Evolutionary conservation across 495 filamentous ascomycete genomes (phyloP).

Genomic region (Neurospora sp.): DNA sequence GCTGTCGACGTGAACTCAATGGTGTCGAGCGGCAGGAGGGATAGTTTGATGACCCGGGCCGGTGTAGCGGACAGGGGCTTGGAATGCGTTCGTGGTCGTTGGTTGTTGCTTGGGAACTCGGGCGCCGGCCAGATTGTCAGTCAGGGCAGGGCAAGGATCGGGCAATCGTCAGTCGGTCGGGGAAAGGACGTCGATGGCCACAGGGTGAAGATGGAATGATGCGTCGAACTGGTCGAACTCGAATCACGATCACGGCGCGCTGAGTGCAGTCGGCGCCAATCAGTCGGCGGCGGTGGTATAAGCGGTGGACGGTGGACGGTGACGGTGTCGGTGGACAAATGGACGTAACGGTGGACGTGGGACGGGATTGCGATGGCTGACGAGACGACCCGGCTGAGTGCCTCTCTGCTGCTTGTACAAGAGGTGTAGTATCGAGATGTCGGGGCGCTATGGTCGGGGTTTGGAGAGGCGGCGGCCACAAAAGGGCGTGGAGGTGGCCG

Average conservation of each 20-base stretch:
- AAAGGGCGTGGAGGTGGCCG: neutral
- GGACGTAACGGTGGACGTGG: neutral
- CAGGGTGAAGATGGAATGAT: neutral
- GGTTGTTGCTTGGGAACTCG: neutral
- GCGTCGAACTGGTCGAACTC: neutral
- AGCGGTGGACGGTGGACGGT: neutral
- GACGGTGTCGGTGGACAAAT: neutral
- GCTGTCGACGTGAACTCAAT: neutral
- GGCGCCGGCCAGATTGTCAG: neutral
- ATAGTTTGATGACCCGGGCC: neutral
- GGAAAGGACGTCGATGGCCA: neutral
- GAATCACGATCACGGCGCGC: neutral
- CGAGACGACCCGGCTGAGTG: neutral
- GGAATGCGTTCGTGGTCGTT: neutral
- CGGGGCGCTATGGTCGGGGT: neutral
- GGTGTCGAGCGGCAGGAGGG: neutral
- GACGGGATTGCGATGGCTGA: neutral
- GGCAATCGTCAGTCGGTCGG: neutral
- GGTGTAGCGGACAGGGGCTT: neutral
- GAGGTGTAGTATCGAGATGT: neutral
- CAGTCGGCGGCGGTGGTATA: neutral
- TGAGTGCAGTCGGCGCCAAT: neutral
- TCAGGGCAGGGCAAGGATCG: neutral
- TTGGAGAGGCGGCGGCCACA: neutral
- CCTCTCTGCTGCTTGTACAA: neutral